Conservation (phyloP, 75 land plant species). For the Pseudotsuga menziesii region DNA sequence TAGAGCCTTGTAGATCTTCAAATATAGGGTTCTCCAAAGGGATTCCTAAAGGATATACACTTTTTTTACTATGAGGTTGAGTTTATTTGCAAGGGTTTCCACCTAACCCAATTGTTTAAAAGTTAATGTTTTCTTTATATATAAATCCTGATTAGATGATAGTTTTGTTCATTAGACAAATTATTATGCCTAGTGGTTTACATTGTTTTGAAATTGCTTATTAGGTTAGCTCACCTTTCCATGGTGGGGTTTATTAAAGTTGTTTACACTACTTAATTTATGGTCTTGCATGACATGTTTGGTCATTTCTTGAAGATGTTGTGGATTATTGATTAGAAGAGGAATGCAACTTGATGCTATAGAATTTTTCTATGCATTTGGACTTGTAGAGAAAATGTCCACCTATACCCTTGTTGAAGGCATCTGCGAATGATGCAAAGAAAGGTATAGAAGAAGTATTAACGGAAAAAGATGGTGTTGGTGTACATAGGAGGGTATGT, state of each 20-base stretch:
- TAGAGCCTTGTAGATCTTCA: not conserved
- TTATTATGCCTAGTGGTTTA: too few species aligned
- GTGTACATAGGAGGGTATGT: conserved; percentile 30
- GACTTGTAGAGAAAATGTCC: conserved; percentile 53
- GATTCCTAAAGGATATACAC: not conserved
- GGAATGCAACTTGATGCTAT: conserved; percentile 74
- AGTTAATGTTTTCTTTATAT: too few species aligned
- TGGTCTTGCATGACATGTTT: conserved; percentile 3
- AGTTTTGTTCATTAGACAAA: too few species aligned
- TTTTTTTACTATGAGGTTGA: not conserved
- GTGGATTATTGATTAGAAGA: conserved; percentile 38
- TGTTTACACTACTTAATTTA: not conserved
- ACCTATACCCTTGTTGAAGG: conserved; percentile 56
- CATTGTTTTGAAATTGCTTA: not conserved
- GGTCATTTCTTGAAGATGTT: conserved; percentile 33
- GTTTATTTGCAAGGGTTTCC: not conserved
- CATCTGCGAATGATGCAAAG: conserved; percentile 39
- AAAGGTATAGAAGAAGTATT: conserved; percentile 25
- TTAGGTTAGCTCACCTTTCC: not conserved
- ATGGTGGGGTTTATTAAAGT: too few species aligned
- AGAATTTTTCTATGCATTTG: conserved; percentile 49
- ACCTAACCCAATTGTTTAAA: not conserved
- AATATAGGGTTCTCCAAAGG: not conserved
- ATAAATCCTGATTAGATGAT: not conserved
- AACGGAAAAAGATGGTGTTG: conserved; percentile 26